Conservation (phyloP, 768 basidiomycete species). For the Multifurca ochricompacta region DNA sequence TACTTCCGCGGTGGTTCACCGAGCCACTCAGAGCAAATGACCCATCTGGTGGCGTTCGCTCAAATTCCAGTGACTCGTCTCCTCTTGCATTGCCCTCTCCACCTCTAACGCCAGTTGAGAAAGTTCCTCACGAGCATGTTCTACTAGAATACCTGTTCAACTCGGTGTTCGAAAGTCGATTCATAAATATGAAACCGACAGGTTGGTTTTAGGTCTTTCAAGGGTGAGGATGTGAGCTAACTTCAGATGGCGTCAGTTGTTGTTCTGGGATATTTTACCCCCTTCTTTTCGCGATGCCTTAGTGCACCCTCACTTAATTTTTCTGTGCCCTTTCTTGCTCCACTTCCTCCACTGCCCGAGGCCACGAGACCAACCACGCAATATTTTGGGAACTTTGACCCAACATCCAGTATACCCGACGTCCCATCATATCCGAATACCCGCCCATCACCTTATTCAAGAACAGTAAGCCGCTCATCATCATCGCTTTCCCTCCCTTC, state of each 20-base stretch:
- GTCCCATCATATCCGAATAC: constrained; percentile 16
- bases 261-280: constrained; percentile 20
- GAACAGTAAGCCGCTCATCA: constrained; percentile 2
- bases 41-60: constrained; percentile 2
- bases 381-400: constrained; percentile 2
- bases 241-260: constrained; percentile 9
- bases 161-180: constrained; percentile 21
- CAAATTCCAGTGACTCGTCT: not conserved
- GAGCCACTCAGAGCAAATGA: constrained; percentile 45
- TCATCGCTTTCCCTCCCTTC: constrained; percentile 15
- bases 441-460: constrained; percentile 12
- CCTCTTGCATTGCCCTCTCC: constrained; percentile 1
- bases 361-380: constrained; percentile 13
- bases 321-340: constrained; percentile 19
- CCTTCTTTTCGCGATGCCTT: constrained; percentile 21
- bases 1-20: constrained; percentile 71
- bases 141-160: constrained; percentile 21
- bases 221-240: not conserved
- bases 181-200: constrained; percentile 22
- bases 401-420: constrained; percentile 10
- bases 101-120: constrained; percentile 8
- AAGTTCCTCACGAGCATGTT: constrained; percentile 15
- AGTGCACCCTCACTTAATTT: constrained; percentile 20
- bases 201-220: constrained; percentile 9
- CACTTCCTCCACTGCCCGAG: constrained; percentile 19